Base-by-base conservation (phyloP, 176 grass and related monocot genomes). In the Musa acuminata region DNA sequence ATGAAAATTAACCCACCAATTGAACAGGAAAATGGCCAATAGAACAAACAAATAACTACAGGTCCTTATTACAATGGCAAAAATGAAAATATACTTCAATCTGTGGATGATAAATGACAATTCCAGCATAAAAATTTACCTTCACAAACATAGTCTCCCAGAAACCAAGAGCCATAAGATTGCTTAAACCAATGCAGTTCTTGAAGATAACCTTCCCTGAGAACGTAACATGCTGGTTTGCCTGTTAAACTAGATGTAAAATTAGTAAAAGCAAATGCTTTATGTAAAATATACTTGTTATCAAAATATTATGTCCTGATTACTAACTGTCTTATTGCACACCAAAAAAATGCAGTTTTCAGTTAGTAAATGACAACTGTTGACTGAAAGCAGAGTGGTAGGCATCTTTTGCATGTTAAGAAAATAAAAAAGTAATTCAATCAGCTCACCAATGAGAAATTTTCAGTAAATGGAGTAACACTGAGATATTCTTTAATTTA, bases 151-250 rank as follows among this genome's bases (percentile, higher is more conserved):
- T 91, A 99, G 72, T 99, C 84, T 64, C 88, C 95, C 65, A 99
- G 79, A 81, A 99, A 99, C 95, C 90, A 99, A 77, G 91, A 89
- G 12, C 95, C 86, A 16, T 83, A 94, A 16, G 84, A 77, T 66
- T 91, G 88, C 83, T 99, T 99, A 71, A 94, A 99, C 95, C 91
- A 99, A 65, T 94, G 85, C 58, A 94, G 58, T n/a, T 99, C 95
- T 71, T 87, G 89, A 75, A 94, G 88, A 71, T 76, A 58, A 9
- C 80, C 80, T 23, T 87, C 84, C 17, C 77, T 83, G 69, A 99
- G 83, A 13, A 94, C 51, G 71, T 89, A 99, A 19, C 70, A 77
- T 51, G 80, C 78, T 83, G 72, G 80, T 75, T 89, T 88, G 19
- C 91, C 95, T 99, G 89, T 74, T 78, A 54, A 23, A 77, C 62